Evolutionary conservation across 495 filamentous ascomycete genomes (phyloP).

Genomic region (Trypethelium eluteriae): DNA sequence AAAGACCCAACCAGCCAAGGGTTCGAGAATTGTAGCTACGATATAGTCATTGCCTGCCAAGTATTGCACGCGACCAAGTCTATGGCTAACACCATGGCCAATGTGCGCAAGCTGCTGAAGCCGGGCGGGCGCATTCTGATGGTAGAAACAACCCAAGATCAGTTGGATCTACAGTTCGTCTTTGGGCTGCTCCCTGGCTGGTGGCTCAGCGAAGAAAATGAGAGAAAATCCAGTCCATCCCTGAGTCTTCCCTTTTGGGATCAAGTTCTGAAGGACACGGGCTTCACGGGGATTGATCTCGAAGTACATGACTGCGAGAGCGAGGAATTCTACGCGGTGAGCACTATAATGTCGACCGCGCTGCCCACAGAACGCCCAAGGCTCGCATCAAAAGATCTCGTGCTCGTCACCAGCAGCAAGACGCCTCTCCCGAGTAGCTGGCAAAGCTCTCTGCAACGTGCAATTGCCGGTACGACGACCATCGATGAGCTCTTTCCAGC

Average conservation of each 20-base stretch:
- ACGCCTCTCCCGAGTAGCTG: neutral
- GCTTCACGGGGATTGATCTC: slow-evolving; percentile 27
- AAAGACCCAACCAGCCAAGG: slow-evolving; percentile 23
- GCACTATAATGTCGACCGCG: neutral
- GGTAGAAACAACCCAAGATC: slow-evolving; percentile 13
- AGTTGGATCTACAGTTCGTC: neutral
- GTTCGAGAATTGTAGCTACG: slow-evolving; percentile 20
- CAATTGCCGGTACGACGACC: neutral
- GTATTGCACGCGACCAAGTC: slow-evolving; percentile 20
- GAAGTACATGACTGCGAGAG: neutral
- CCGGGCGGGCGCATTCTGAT: slow-evolving; percentile 22
- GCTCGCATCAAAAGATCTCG: neutral
- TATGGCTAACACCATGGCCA: slow-evolving; percentile 13
- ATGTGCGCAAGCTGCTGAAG: slow-evolving; percentile 20
- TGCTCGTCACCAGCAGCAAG: neutral
- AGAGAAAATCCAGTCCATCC: neutral
- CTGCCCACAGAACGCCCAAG: neutral
- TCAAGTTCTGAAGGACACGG: slow-evolving; percentile 16
- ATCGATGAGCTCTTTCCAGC: neutral
- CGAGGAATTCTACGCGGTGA: neutral
- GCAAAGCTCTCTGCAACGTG: neutral
- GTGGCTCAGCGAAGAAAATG: slow-evolving; percentile 14
- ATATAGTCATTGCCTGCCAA: slow-evolving; percentile 21
- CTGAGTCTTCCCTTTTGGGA: slow-evolving; percentile 21
- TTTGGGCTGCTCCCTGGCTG: slow-evolving; percentile 17